Base-by-base conservation (phyloP, 768 basidiomycete genomes). In the Pleurotus ostreatus region DNA sequence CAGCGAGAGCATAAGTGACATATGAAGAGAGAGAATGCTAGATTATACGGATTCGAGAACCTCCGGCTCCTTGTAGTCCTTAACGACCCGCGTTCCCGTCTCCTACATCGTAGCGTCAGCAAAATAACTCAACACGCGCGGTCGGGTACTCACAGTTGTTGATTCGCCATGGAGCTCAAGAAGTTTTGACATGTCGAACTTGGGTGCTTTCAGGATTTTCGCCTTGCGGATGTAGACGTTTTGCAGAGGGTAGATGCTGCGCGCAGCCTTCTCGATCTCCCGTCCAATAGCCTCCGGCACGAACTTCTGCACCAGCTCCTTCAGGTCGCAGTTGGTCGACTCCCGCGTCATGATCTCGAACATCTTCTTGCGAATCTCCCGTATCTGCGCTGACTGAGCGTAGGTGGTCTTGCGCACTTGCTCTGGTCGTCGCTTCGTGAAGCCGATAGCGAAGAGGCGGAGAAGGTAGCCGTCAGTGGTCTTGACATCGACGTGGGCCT, bases 391-490 rank as follows among this genome's bases (percentile, higher is more conserved):
- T 22, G 94, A 80, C 76, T 98, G 91, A 46, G 97, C 97, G 73
- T 99, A 99, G 34, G 97, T 98, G 56, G 97, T 99, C 82, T 98
- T 98, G 76, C 88, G 91, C 66, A 99, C 97, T 76, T 99, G 97
- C 66, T 88, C 81, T 67, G 88, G 93, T 63, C 95, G 88, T 63
- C 94, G 91, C 81, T 96, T 97, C 66, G 97, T 98, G 86, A 98
- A 99, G 63, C 89, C 97, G 66, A 99, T 98, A 62, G 94, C 88
- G 76, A 99, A 99, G 62, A 99, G 91, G 60, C 97, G 94, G 74
- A 99, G 82, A 71, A 98, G 91, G 84, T 99, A 99, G 48, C 97
- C 97, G 73, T 99, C 97, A 62, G 95, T 96, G 57, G 97, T 99
- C 80, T 94, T 94, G 66, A 99, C 94, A 70, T 99, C 97, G 71